Evolutionary conservation across 202 grass and related monocot genomes (phyloP), one percentile per base, ranked within the genome.

Genomic region (Hordeum pubiflorum): DNA sequence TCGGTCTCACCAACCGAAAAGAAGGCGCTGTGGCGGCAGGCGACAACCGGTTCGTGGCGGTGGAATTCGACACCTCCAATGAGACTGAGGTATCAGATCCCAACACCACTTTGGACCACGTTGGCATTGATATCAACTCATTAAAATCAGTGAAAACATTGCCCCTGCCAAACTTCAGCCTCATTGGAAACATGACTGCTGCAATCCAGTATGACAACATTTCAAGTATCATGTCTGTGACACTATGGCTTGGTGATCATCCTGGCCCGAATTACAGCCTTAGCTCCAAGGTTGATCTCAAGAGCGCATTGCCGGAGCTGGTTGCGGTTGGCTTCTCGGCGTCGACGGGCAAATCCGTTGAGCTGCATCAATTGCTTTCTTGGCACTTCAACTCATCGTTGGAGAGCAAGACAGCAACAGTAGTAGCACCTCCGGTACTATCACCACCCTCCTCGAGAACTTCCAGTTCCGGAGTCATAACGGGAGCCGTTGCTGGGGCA

Each of bases 261-360:
- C 32, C 26, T 27, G 3, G 2, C 5, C 1, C 0, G 2, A 1
- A 3, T 3, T 65, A 74, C 9, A 64, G 29, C 9, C 22, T 71
- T 22, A 75, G 75, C 60, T 67, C 69, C 1, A 78, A 23, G 57
- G 65, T 91, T 70, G 83, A 86, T 24, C 72, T 92, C 15, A 75
- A 56, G 69, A 61, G 21, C 4, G 18, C 15, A 13, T 43, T 89
- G 34, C 90, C 90, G 12, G 55, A 73, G 29, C 26, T 31, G 7
- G 83, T 92, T 17, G 8, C 41, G 0, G 34, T 92, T 10, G 90
- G 90, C 64, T 92, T 92, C 79, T 86, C 86, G 0, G 86, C 80
- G 6, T 31, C 83, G 5, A 89, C 90, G 0, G 29, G 41, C 38
- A 5, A 1, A 12, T 33, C 41, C 13, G 14, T 33, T 3, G 86